Percentiles rank a stretch among this genome's conserved stretches.
Evolutionary conservation across 306 rosid genomes (phyloP).

Genomic region (Notholithocarpus densiflorus): DNA sequence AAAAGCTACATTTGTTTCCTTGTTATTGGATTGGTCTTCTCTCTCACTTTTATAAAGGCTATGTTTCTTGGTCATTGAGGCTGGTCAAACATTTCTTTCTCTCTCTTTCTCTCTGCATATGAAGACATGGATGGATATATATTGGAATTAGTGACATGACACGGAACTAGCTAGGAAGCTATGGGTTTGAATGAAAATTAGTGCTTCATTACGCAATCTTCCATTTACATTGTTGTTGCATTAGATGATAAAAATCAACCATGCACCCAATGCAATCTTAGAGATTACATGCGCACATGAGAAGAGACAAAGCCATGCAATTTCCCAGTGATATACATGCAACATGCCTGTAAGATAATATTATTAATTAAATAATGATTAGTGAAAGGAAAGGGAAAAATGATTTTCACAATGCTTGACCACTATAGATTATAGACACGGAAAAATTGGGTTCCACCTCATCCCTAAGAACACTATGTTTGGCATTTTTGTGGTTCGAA

Average conservation of each 20-base stretch:
- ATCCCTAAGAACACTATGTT: too few species aligned
- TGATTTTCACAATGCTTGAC: too few species aligned
- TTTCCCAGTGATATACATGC: too few species aligned
- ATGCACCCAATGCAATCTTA: background rate
- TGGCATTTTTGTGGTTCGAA: too few species aligned
- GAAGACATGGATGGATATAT: background rate
- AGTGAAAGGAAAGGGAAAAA: too few species aligned
- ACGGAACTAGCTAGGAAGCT: background rate
- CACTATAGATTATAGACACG: too few species aligned
- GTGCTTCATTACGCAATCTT: slow-evolving; percentile 26
- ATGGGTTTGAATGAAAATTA: background rate
- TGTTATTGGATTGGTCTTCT: background rate
- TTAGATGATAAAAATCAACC: background rate
- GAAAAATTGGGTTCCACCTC: too few species aligned
- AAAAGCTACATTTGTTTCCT: background rate
- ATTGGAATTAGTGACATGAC: background rate
- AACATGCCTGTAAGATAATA: too few species aligned
- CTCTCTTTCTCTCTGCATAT: background rate
- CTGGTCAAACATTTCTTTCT: slow-evolving; percentile 15
- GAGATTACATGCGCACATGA: too few species aligned
- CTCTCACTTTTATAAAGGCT: slow-evolving; percentile 23
- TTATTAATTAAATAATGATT: too few species aligned
- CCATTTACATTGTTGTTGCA: slow-evolving; percentile 8
- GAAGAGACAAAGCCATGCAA: background rate
- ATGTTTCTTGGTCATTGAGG: background rate